Conservation (phyloP, 2,329 filamentous ascomycete genomes). For the Fusarium cyanostomum region DNA sequence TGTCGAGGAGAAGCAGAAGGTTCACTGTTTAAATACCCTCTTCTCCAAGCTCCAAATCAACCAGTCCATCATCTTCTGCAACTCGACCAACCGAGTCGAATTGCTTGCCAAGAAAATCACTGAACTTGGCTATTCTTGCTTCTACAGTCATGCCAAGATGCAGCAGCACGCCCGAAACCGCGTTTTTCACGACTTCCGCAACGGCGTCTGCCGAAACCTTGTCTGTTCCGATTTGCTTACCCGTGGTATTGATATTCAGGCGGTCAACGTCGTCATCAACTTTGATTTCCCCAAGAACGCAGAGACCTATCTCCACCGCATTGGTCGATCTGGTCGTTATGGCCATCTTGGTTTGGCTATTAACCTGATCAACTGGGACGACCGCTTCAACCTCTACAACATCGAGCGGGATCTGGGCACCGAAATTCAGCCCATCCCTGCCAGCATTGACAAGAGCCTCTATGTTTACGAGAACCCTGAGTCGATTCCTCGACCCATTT, state of each 20-base stretch:
- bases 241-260: slow-evolving; percentile 99
- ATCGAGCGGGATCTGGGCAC: slow-evolving; percentile 98
- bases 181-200: slow-evolving; percentile 99
- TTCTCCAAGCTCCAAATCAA: slow-evolving; percentile 99
- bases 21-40: slow-evolving; percentile 97
- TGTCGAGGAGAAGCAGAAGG: slow-evolving; percentile 99
- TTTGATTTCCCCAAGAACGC: slow-evolving; percentile 99
- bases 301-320: slow-evolving; percentile 97
- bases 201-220: slow-evolving; percentile 96
- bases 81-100: slow-evolving; percentile 98
- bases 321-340: slow-evolving; percentile 96
- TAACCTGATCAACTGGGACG: slow-evolving; percentile 99
- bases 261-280: slow-evolving; percentile 99
- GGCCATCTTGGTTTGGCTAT: slow-evolving; percentile 97
- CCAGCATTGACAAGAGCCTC: slow-evolving; percentile 94
- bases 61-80: slow-evolving; percentile 99
- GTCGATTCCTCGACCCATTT: slow-evolving; percentile 85
- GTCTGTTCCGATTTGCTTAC: slow-evolving; percentile 98
- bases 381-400: slow-evolving; percentile 98
- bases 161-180: slow-evolving; percentile 95
- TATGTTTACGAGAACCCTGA: slow-evolving; percentile 99
- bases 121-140: slow-evolving; percentile 98
- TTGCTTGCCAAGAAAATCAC: slow-evolving; percentile 99
- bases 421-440: slow-evolving; percentile 96
- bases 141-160: slow-evolving; percentile 99